These are phyloP conservation scores for Endotrypanum monterogeii DNA, from an alignment of 208 protist species.

Conservation along the genomic window DNA sequence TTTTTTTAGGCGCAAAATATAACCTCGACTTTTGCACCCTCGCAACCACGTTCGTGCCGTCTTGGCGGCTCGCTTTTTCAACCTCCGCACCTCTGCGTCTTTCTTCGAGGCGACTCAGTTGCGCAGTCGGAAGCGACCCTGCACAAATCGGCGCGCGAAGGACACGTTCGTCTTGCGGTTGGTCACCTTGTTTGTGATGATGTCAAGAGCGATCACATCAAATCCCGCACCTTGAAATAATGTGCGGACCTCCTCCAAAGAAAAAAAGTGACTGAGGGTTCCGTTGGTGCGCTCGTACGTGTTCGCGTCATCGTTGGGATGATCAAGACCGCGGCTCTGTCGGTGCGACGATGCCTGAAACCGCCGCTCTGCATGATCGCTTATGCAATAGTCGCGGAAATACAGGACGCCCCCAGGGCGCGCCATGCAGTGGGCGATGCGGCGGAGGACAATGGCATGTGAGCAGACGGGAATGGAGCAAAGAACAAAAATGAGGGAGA, in stretches of 20 bases:
- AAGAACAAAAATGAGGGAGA: constrained; percentile 95
- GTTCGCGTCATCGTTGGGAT: constrained; percentile 20
- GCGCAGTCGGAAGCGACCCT: constrained; percentile 68
- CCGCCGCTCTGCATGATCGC: constrained; percentile 79
- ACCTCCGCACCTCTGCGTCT: neutral
- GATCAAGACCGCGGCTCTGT: neutral
- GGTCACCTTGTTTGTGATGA: constrained; percentile 73
- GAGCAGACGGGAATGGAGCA: constrained; percentile 85
- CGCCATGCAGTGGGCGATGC: constrained; percentile 63
- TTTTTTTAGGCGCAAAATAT: no score
- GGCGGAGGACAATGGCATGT: constrained; percentile 52
- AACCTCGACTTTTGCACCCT: no score
- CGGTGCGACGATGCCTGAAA: constrained; percentile 39
- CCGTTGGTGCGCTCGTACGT: constrained; percentile 85
- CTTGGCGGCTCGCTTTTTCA: neutral
- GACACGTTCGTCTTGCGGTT: constrained; percentile 68
- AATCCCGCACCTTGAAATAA: constrained; percentile 69
- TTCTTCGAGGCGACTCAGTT: neutral
- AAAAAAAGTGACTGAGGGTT: constrained; percentile 90
- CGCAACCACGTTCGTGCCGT: neutral
- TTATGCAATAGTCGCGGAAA: constrained; percentile 88
- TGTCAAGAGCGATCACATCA: constrained; percentile 44
- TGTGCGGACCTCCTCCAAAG: constrained; percentile 50
- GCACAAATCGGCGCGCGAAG: constrained; percentile 73
- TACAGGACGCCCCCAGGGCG: constrained; percentile 75